Conservation (phyloP, 2,329 filamentous ascomycete species). For the Talaromyces amestolkiae region DNA sequence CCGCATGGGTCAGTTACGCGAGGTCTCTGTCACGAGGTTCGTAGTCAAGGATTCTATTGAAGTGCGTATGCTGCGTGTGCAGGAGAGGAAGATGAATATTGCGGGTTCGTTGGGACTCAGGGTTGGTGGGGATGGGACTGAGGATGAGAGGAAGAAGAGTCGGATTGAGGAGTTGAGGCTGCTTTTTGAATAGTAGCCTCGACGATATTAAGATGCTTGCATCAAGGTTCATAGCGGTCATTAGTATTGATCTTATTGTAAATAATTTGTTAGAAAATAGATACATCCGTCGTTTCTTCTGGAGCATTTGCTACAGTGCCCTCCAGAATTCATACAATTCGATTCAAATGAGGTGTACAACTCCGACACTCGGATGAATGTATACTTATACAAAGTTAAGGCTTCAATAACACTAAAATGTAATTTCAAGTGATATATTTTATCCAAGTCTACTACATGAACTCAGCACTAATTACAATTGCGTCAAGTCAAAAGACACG, state of each 20-base stretch:
- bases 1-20: constrained; percentile 86
- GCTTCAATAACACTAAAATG: too few species aligned
- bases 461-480: constrained; percentile 20
- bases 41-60: constrained; percentile 90
- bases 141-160: constrained; percentile 87
- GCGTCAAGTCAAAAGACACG: constrained; percentile 9
- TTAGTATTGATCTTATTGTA: background rate
- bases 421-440: background rate
- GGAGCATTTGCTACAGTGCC: too few species aligned
- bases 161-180: constrained; percentile 93
- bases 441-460: constrained; percentile 20
- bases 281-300: background rate
- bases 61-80: constrained; percentile 87
- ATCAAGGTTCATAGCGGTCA: background rate
- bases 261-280: background rate
- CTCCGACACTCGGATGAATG: too few species aligned
- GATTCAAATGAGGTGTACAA: too few species aligned
- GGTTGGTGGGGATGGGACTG: constrained; percentile 82
- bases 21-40: constrained; percentile 83
- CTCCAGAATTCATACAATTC: too few species aligned
- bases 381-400: too few species aligned
- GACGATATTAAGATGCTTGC: background rate
- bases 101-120: constrained; percentile 95
- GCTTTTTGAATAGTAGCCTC: constrained; percentile 56
- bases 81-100: constrained; percentile 84